A percentile compares a stretch with the other conserved stretches of the same genome.
Evolutionary conservation across 179 eudicot species (phyloP).

Genomic region (Patellifolia procumbens): DNA sequence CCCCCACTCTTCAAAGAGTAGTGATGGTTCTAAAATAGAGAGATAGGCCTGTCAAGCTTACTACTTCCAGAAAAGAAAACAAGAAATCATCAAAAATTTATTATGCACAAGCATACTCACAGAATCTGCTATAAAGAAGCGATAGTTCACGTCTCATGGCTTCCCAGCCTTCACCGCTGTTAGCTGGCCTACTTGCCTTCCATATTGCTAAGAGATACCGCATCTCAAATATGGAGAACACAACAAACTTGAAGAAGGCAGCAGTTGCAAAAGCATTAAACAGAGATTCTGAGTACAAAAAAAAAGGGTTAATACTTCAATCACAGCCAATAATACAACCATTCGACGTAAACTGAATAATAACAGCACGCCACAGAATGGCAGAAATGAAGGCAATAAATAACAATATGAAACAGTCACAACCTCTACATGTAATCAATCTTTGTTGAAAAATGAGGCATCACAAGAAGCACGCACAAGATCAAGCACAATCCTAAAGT

Average conservation of each 20-base stretch:
- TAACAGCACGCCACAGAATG: slow-evolving; percentile 11
- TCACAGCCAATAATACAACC: not conserved
- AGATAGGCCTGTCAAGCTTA: not conserved
- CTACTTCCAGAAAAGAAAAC: not conserved
- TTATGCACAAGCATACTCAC: slow-evolving; percentile 54
- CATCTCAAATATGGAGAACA: slow-evolving; percentile 99
- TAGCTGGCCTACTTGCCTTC: slow-evolving; percentile 93
- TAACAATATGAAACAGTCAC: not conserved
- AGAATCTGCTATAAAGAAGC: slow-evolving; percentile 94
- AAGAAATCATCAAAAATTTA: not conserved
- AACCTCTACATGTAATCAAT: not conserved
- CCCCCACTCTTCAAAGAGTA: not conserved
- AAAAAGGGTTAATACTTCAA: not conserved
- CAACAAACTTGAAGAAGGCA: slow-evolving; percentile 97
- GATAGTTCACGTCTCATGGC: slow-evolving; percentile 99
- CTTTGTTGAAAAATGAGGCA: not conserved
- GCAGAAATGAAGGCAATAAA: not conserved
- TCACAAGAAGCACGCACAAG: not conserved
- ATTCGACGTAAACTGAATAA: not conserved
- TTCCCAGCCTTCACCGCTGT: slow-evolving; percentile 94
- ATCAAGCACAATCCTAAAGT: not conserved
- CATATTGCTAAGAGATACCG: slow-evolving; percentile 96
- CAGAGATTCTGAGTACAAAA: slow-evolving; percentile 74
- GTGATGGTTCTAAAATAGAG: not conserved
- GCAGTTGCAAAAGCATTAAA: slow-evolving; percentile 99